These are phyloP conservation scores for Pseudogymnoascus sp. DNA, from an alignment of 2,329 filamentous ascomycete species.

Conservation along the genomic window DNA sequence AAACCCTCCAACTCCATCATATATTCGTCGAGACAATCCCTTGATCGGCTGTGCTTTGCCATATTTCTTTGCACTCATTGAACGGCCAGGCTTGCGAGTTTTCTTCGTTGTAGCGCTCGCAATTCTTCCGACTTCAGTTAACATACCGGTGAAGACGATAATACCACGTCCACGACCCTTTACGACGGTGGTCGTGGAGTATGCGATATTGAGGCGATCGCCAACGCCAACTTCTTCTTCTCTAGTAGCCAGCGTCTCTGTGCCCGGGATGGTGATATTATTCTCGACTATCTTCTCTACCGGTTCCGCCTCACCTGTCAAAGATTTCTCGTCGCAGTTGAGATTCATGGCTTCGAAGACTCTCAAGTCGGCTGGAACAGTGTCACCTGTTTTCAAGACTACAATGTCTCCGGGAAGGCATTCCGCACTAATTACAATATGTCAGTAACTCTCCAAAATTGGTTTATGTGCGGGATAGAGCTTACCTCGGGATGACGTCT, in stretches of 20 bases:
- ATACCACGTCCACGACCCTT: conserved; percentile 46
- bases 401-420: conserved; percentile 75
- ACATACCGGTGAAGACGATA: conserved; percentile 45
- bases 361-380: conserved; percentile 80
- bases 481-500: conserved; percentile 26
- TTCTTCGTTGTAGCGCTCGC: conserved; percentile 38
- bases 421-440: conserved; percentile 40
- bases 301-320: conserved; percentile 92
- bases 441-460: conserved; percentile 21
- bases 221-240: conserved; percentile 36
- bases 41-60: conserved; percentile 37
- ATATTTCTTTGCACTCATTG: conserved; percentile 38
- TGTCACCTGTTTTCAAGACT: conserved; percentile 86
- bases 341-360: conserved; percentile 48
- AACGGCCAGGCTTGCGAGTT: conserved; percentile 45
- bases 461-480: neutral
- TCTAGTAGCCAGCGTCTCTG: conserved; percentile 30
- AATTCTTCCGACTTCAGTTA: conserved; percentile 49
- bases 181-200: conserved; percentile 45
- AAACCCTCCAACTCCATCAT: conserved; percentile 43
- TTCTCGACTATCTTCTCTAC: conserved; percentile 66
- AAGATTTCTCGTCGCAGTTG: conserved; percentile 84
- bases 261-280: conserved; percentile 30
- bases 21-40: conserved; percentile 38
- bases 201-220: conserved; percentile 47